These are phyloP conservation scores for Berberis vulgaris DNA, from an alignment of 164 flowering plant genomes.

Conservation along the genomic window DNA sequence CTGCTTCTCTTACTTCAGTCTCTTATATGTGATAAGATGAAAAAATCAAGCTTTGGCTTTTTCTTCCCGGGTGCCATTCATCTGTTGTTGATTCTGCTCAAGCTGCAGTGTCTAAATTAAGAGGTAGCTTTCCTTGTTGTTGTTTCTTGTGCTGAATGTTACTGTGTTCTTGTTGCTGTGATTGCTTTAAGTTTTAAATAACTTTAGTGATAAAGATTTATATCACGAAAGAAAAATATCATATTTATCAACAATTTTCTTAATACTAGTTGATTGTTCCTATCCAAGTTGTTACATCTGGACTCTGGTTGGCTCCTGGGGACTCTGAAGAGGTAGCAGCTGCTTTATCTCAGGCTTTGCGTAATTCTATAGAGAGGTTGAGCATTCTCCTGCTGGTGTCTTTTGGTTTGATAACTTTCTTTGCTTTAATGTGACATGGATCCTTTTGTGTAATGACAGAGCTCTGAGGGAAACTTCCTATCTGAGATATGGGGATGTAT, in stretches of 20 bases:
- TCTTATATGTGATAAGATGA: conserved; percentile 43
- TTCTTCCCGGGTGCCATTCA: conserved; percentile 81
- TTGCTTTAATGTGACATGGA: conserved; percentile 1
- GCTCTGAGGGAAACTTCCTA: conserved; percentile 58
- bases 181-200: not conserved
- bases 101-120: conserved; percentile 64
- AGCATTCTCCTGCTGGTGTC: conserved; percentile 2
- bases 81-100: conserved; percentile 69
- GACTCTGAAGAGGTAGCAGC: conserved; percentile 92
- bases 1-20: not conserved
- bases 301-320: conserved; percentile 95
- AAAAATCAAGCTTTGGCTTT: conserved; percentile 97
- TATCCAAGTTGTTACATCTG: conserved; percentile 66
- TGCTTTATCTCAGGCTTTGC: conserved; percentile 87
- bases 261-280: not conserved
- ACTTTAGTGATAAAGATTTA: no score
- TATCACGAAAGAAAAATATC: no score
- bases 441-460: conserved; percentile 34
- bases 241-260: not conserved
- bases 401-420: not conserved
- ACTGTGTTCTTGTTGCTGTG: not conserved
- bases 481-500: conserved; percentile 91
- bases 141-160: not conserved
- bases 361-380: conserved; percentile 87
- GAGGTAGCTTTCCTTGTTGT: conserved; percentile 41